Base-by-base conservation (phyloP, 495 filamentous ascomycete species). In the Cetradonia linearis region DNA sequence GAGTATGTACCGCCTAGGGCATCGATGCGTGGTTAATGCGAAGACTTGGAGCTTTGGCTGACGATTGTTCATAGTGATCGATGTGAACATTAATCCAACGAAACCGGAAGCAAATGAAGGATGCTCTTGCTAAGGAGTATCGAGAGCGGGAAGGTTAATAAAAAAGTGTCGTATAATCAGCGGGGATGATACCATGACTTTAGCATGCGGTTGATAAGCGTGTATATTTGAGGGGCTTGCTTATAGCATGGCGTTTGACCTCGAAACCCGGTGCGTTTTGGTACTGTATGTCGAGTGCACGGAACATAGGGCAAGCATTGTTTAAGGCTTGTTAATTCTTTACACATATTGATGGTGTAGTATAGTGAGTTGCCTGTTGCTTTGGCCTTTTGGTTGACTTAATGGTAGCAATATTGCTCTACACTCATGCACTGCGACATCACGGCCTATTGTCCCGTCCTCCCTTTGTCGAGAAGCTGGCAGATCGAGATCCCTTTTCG, bases 21-120 rank as follows among this genome's bases (percentile, higher is more conserved):
- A 60, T 25, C 20, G 10, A 46, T 10, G 44, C 27, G 18, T 46
- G 33, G 25, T 50, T 18, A 37, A 36, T 49, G 56, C 14, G 31
- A 10, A 62, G 1, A 42, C 10, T 53, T 30, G 28, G 31, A n/a
- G 18, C 23, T 27, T 4, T 25, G n/a, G 34, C 44, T 63, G 25
- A 60, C 23, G 63, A 37, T 57, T 50, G 16, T 20, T 58, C 48
- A 16, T 63, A 92, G 88, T 92, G 89, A 95, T 96, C 68, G 90
- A 96, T 75, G 91, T 96, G 64, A 92, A 91, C 68, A 95, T 92
- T 66, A 91, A 85, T 65, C 82, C 82, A 57, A 82, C 81, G 65
- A 79, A 86, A 64, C 79, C 81, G 49, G 75, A 82, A 61, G 80
- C 76, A 67, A 88, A 91, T 70, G 86, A 95, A 58, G 84, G 88